phyloP scores from a whole-genome alignment of 2,329 filamentous ascomycete genomes.

The Aurifilum marmelostoma region DNA sequence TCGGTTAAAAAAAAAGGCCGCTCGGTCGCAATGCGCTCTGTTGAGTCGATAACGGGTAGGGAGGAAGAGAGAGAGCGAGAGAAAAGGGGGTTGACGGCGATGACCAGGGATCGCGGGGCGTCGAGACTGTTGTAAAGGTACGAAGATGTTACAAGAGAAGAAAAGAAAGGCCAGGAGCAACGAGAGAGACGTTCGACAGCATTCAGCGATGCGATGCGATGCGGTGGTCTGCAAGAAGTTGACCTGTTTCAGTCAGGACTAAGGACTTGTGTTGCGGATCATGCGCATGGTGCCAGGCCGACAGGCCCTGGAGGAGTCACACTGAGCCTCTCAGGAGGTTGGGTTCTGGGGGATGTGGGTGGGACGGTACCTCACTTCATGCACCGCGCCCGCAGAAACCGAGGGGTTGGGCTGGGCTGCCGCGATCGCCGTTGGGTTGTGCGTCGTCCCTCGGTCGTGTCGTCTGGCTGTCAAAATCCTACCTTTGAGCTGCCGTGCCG shows the following conservation, averaged over 20 bases:
- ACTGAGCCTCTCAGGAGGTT: conserved; percentile 11
- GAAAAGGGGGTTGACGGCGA: conserved; percentile 16
- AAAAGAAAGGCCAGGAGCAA: neutral
- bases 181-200: neutral
- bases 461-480: conserved; percentile 10
- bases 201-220: conserved; percentile 10
- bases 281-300: conserved; percentile 19
- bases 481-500: conserved; percentile 15
- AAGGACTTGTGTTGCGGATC: conserved; percentile 23
- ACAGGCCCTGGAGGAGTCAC: conserved; percentile 10
- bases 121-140: neutral
- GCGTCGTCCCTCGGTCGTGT: conserved; percentile 10
- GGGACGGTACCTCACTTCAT: neutral
- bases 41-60: conserved; percentile 19
- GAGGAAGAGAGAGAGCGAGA: neutral
- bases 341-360: neutral
- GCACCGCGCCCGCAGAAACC: conserved; percentile 16
- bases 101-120: conserved; percentile 2
- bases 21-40: conserved; percentile 6
- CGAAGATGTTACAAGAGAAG: neutral
- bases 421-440: neutral
- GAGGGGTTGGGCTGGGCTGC: conserved; percentile 14
- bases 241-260: conserved; percentile 29
- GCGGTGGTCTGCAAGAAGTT: conserved; percentile 10
- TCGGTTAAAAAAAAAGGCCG: conserved; percentile 16